A percentile compares a stretch with the other conserved stretches of the same genome.
Evolutionary conservation across 1,284 basidiomycete species (phyloP).

Genomic region (Ustilago shanxiensis): DNA sequence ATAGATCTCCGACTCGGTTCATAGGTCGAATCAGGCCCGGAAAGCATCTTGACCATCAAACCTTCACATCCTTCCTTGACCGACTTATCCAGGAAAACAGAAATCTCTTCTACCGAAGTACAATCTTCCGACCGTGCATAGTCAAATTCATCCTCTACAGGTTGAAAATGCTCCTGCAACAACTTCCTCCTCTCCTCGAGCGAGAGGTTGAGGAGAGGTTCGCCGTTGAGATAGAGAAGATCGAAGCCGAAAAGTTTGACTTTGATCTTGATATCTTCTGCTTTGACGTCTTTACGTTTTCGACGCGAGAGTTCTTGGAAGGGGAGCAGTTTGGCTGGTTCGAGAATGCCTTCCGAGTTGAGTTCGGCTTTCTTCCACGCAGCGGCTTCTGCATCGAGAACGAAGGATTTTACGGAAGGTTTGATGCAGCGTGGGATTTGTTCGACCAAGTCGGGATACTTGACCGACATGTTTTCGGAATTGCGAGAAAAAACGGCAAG

Average conservation of each 20-base stretch:
- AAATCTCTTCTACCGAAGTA: slow-evolving; percentile 92
- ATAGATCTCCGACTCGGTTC: slow-evolving; percentile 94
- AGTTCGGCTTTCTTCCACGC: slow-evolving; percentile 83
- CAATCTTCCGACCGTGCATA: slow-evolving; percentile 92
- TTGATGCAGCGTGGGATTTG: slow-evolving; percentile 82
- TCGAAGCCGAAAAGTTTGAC: slow-evolving; percentile 98
- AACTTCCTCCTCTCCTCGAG: slow-evolving; percentile 77
- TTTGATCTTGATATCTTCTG: slow-evolving; percentile 93
- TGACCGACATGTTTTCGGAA: slow-evolving; percentile 99
- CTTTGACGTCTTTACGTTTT: slow-evolving; percentile 96
- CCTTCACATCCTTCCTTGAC: slow-evolving; percentile 99
- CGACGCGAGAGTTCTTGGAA: slow-evolving; percentile 97
- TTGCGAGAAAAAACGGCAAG: slow-evolving; percentile 94
- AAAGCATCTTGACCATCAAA: slow-evolving; percentile 97
- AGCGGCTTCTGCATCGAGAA: slow-evolving; percentile 95
- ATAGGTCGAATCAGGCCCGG: slow-evolving; percentile 89
- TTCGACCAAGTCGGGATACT: slow-evolving; percentile 96
- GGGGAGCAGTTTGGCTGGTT: slow-evolving; percentile 80
- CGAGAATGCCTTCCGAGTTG: slow-evolving; percentile 33
- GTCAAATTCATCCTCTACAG: slow-evolving; percentile 88
- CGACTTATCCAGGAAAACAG: slow-evolving; percentile 92
- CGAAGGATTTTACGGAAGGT: slow-evolving; percentile 83
- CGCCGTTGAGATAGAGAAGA: slow-evolving; percentile 91
- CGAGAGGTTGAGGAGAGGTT: slow-evolving; percentile 68
- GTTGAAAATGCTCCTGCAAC: slow-evolving; percentile 82